A percentile compares a stretch with the other conserved stretches of the same genome.
phyloP scores from a whole-genome alignment of 768 basidiomycete genomes.

The Phaffia tasmanica region DNA sequence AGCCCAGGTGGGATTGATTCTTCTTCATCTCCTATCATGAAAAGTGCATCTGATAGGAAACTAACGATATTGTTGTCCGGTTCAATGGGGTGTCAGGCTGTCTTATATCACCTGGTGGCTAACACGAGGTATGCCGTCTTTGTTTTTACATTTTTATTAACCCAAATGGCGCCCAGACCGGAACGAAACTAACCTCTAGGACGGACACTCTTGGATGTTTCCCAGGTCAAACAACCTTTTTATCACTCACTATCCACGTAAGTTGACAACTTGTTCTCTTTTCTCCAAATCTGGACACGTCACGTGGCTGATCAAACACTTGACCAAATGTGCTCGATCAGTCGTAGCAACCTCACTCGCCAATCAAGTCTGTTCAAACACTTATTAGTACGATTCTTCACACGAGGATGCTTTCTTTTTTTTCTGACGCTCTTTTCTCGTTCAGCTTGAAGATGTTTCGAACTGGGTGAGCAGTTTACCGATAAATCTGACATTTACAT shows the following conservation, averaged over 20 bases:
- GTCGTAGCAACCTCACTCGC: conserved; percentile 11
- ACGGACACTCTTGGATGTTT: background rate
- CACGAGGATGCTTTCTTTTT: too few species aligned
- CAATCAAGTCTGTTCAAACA: background rate
- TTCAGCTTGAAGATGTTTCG: conserved; percentile 13
- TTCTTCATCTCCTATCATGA: conserved; percentile 17
- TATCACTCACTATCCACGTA: background rate
- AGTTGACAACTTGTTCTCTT: conserved; percentile 10
- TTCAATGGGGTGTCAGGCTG: conserved; percentile 41
- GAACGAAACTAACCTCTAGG: conserved; percentile 30
- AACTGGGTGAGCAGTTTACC: conserved; percentile 3
- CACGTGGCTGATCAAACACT: conserved; percentile 26
- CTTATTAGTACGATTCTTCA: background rate
- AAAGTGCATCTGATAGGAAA: conserved; percentile 32
- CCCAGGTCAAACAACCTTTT: conserved; percentile 9
- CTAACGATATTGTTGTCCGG: background rate
- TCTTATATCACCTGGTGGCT: conserved; percentile 58
- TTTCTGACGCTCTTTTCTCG: background rate
- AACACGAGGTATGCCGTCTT: conserved; percentile 52
- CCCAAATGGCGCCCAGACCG: conserved; percentile 56
- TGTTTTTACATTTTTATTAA: conserved; percentile 87
- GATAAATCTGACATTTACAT: too few species aligned
- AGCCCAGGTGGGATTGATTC: conserved; percentile 29
- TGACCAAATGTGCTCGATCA: conserved; percentile 28
- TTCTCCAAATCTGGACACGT: conserved; percentile 29